Evolutionary conservation across 2,329 filamentous ascomycete species (phyloP).

Genomic region (Calonectria henricotiae): DNA sequence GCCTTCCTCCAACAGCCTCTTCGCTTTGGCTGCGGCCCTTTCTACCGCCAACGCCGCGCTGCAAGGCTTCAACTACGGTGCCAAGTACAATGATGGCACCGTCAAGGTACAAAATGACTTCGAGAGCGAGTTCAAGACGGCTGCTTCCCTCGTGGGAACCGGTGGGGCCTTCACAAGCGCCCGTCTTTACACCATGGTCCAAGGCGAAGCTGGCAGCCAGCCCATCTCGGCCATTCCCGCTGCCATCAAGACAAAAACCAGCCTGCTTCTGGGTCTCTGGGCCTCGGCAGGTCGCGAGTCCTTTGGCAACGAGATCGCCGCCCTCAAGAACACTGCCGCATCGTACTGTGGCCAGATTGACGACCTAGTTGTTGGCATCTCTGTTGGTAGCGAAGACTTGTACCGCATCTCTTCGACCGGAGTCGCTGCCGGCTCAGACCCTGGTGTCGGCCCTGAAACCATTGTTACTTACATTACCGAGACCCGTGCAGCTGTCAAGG

Average conservation of each 20-base stretch:
- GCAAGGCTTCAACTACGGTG: constrained; percentile 84
- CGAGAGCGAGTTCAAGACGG: constrained; percentile 79
- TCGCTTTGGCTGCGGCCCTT: constrained; percentile 57
- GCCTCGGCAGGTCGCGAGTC: constrained; percentile 76
- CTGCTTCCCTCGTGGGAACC: constrained; percentile 76
- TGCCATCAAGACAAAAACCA: constrained; percentile 85
- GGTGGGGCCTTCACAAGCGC: constrained; percentile 77
- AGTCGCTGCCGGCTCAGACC: constrained; percentile 73
- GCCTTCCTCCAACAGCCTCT: constrained; percentile 55
- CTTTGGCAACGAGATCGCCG: constrained; percentile 82
- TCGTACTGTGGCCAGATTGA: constrained; percentile 79
- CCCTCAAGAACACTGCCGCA: constrained; percentile 78
- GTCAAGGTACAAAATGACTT: constrained; percentile 77
- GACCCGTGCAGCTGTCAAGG: constrained; percentile 75
- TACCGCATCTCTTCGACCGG: constrained; percentile 85
- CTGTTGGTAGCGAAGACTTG: constrained; percentile 88
- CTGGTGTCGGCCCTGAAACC: constrained; percentile 75
- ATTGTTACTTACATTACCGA: constrained; percentile 81
- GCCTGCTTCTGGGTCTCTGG: constrained; percentile 89
- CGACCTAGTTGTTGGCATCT: constrained; percentile 83
- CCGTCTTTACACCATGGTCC: constrained; percentile 84
- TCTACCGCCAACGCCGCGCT: constrained; percentile 59
- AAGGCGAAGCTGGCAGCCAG: constrained; percentile 76
- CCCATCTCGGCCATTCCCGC: constrained; percentile 84
- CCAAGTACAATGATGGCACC: constrained; percentile 73